Evolutionary conservation across 768 basidiomycete species (phyloP).

Genomic region (Lentinula detonsa): DNA sequence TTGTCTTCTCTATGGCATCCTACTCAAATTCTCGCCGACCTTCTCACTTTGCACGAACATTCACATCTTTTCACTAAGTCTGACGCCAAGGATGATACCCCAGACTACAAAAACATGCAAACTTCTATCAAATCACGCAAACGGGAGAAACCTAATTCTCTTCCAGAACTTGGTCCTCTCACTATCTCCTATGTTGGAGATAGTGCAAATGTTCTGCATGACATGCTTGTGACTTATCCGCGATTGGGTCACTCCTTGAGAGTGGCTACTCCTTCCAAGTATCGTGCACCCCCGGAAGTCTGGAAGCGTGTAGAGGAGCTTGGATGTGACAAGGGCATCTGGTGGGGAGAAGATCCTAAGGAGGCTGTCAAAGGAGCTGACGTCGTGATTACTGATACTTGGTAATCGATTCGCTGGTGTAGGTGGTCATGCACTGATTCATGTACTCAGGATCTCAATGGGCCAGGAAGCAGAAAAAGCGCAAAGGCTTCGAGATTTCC

Average conservation of each 20-base stretch:
- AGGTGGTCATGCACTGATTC: background rate
- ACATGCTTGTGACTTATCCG: conserved; percentile 94
- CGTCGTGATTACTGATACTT: conserved; percentile 96
- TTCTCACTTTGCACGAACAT: conserved; percentile 84
- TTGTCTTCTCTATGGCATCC: conserved; percentile 96
- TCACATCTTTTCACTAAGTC: conserved; percentile 44
- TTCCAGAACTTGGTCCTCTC: conserved; percentile 63
- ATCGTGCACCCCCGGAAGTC: conserved; percentile 66
- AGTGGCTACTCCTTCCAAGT: conserved; percentile 71
- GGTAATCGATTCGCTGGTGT: conserved; percentile 42
- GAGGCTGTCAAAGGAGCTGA: conserved; percentile 89
- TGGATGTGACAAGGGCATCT: conserved; percentile 64
- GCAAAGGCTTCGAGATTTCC: conserved; percentile 78
- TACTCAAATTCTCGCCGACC: conserved; percentile 89
- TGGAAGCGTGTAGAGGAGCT: conserved; percentile 79
- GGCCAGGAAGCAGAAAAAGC: conserved; percentile 94
- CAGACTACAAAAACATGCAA: conserved; percentile 13
- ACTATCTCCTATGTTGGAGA: conserved; percentile 95
- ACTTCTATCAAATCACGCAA: conserved; percentile 7
- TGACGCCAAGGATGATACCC: conserved; percentile 9
- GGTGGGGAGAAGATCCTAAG: conserved; percentile 71
- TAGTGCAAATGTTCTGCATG: conserved; percentile 91
- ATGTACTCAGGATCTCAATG: conserved; percentile 84
- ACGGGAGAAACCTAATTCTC: conserved; percentile 10
- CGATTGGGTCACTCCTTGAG: conserved; percentile 84